Percentiles rank a stretch among this genome's conserved stretches.
phyloP scores from a whole-genome alignment of 129 eudicot species.

The Solidago caesia region DNA sequence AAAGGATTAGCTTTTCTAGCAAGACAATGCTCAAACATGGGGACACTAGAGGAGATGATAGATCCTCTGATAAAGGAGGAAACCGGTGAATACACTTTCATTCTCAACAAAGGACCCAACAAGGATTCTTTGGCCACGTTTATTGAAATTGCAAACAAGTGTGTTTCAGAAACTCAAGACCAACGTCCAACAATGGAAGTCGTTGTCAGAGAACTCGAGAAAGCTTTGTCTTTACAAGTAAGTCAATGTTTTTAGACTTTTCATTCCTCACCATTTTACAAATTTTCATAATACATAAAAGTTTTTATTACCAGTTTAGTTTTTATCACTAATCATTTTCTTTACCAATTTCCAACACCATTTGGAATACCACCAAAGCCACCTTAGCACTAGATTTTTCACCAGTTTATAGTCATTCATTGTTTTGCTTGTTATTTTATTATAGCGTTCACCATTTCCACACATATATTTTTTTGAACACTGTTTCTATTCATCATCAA shows the following conservation, averaged over 20 bases:
- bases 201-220: not conserved
- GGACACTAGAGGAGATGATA: not conserved
- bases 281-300: no score
- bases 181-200: not conserved
- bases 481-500: no score
- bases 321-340: no score
- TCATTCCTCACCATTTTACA: no score
- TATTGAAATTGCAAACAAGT: not conserved
- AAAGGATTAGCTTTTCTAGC: not conserved
- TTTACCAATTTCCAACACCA: no score
- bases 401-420: no score
- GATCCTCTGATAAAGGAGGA: not conserved
- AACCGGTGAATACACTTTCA: not conserved
- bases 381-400: no score
- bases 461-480: no score
- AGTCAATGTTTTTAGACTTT: not conserved
- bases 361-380: no score
- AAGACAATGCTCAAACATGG: not conserved
- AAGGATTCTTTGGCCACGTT: not conserved
- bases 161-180: not conserved
- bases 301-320: no score
- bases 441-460: no score
- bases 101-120: not conserved
- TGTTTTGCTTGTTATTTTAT: no score
- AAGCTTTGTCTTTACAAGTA: not conserved